Base-by-base conservation (phyloP, 352 stramenopile species). In the Globisporangium nunn region DNA sequence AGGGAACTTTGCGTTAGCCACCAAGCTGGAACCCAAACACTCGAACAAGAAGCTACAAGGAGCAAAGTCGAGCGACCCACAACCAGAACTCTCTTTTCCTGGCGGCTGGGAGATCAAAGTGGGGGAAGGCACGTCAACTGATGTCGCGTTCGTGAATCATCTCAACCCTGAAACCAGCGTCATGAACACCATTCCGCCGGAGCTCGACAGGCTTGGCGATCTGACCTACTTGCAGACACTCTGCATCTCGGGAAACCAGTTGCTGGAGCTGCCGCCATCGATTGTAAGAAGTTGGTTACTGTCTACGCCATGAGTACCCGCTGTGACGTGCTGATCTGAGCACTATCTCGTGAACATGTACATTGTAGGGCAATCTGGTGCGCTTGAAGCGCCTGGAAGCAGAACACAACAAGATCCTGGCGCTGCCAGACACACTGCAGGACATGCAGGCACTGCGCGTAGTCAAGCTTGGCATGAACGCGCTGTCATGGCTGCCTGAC, bases 401-500 rank as follows among this genome's bases (percentile, higher is more conserved):
- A 2, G 79, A 89, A 18, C 78, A 92, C 64, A 92, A 92, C 60
- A 75, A 81, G 28, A 31, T 92, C 2, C 40, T 76, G n/a, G 40
- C 50, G 30, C 64, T 92, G 15, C 81, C 81, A 1, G 75, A 88
- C 41, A 63, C 65, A 0, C 70, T 92, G 5, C 64, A 87, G 2
- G 58, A 76, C 8, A 54, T 92, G 6, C 52, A 72, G 30, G 53
- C 62, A 4, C 73, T 92, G 0, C 50, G 77, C 50, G 75, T 70
- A 2, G 23, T 87, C 29, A 71, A 67, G 6, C 46, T 90, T 2
- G 61, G 74, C 6, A 87, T 87, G 75, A 92, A 92, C 50, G 63
- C 63, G 1, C 59, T 92, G 11, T 52, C 63, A 37, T 53, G 56
- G 43, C 62, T 92, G 10, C 81, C 81, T 33, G 57, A 63, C 7